Percentiles rank a stretch among this genome's conserved stretches.
Evolutionary conservation across 208 protist species (phyloP).

Genomic region (Plasmodiophora brassicae): DNA sequence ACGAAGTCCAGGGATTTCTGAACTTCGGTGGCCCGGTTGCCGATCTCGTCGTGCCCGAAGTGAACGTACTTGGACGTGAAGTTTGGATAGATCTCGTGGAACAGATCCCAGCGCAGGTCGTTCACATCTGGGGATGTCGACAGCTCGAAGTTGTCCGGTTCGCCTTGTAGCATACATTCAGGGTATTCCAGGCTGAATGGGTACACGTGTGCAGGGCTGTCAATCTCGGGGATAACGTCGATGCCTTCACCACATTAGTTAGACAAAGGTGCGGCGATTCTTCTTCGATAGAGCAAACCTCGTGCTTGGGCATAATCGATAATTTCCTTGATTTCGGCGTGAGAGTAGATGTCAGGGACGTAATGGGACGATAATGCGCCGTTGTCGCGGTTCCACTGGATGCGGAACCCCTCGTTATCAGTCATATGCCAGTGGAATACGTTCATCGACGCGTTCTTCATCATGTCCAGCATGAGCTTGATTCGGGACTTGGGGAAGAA

Average conservation of each 20-base stretch:
- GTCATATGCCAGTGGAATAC: slow-evolving; percentile 11
- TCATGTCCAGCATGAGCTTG: not conserved
- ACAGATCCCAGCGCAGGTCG: not conserved
- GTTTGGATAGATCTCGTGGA: not conserved
- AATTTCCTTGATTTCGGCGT: slow-evolving; percentile 23
- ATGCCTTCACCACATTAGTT: no score
- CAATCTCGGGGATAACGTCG: slow-evolving; percentile 30
- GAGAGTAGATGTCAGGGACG: not conserved
- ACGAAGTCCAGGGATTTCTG: no score
- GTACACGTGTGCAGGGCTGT: slow-evolving; percentile 15
- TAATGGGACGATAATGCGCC: not conserved
- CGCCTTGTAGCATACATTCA: not conserved
- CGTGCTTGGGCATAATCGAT: not conserved
- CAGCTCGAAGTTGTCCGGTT: not conserved
- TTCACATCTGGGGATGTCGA: not conserved
- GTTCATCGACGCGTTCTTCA: not conserved
- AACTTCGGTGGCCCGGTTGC: no score
- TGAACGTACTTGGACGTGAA: slow-evolving; percentile 19
- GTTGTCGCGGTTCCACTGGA: not conserved
- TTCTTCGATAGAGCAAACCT: no score
- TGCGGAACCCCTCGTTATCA: not conserved
- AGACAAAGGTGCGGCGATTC: no score
- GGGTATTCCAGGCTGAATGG: not conserved
- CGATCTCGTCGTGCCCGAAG: slow-evolving; percentile 21
- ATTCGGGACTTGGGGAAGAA: not conserved